Evolutionary conservation across 306 rosid genomes (phyloP), one percentile per base, ranked within the genome.

Genomic region (Cajanus cajan): DNA sequence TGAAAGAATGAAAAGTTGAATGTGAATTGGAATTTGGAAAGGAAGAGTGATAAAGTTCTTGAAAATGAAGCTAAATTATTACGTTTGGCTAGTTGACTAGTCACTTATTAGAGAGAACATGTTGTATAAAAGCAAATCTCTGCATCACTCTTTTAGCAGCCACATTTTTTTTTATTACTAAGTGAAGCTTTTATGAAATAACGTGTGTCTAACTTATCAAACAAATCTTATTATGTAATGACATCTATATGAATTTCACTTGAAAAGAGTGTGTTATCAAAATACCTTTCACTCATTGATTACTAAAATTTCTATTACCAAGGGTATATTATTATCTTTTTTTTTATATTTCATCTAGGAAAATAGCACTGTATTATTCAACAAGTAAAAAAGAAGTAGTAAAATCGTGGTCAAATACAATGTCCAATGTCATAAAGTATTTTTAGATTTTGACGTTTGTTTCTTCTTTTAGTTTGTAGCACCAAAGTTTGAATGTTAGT

Each of bases 401-500:
- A 13, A 47, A 66, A 66, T 18, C 0, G 11, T 10, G 51, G 51
- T 66, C 16, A 40, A 37, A 37, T 66, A 11, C 51, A 16, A 39
- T 65, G 50, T 5, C 15, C 33, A 21, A 39, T 39, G 8, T 12
- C 5, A 39, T 19, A 19, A 66, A 66, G 33, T 19, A 19, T 66
- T 10, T 16, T 21, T 37, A 36, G n/a, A 18, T 21, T 19, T 65
- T 4, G 33, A 15, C 15, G 19, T 37, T 41, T 39, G 8, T 67
- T 31, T 41, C 24, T 28, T 57, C 24, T 59, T 31, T 34, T 6
- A 40, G 9, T 62, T 0, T 4, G 34, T n/a, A 66, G 81, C 67
- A 65, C 41, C 24, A 25, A 50, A 37, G 74, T 80, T 61, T 80
- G 73, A 50, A 64, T 31, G 8, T 40, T 52, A 28, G 21, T 21